Base-by-base conservation (phyloP, 306 rosid genomes). In the Begonia loranthoides region DNA sequence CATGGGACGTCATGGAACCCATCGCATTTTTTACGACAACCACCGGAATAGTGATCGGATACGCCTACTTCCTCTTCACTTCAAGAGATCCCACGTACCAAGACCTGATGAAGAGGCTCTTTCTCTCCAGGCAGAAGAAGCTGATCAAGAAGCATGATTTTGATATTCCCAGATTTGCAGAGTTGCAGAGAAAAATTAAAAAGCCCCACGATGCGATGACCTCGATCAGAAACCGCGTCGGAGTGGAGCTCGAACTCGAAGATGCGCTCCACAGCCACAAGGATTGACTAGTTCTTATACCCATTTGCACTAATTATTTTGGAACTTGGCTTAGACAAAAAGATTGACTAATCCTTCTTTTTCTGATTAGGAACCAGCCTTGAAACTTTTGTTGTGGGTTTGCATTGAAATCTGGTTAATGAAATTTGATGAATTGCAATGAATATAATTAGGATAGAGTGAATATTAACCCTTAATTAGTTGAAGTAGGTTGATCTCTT, bases 1-100 rank as follows among this genome's bases (percentile, higher is more conserved):
- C 99, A 21, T 92, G 99, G 99, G 99, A 92, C 53, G 84, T 92
- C 14, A 84, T 92, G 96, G 99, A 87, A 55, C 99, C 99, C 13
- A 69, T 92, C 14, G 78, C 99, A 14, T 92, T 76, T 66, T 92
- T 86, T 52, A 60, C 87, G 22, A 87, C 99, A n/a, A 12, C 82
- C 8, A 38, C 75, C 19, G 85, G 96, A 61, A 56, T 92, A 56
- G 80, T 87, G 22, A 57, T 87, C n/a, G 87, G 99, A 43, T 92
- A 92, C 71, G 80, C 89, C 28, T 92, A 92, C 85, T 92, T 87
- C 41, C 53, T 92, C 14, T 34, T 78, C 70, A 92, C 99, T 56
- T 83, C 94, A 45, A 80, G 99, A 53, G 99, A 86, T 75, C 99
- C 94, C 15, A 76, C 93, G 13, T 92, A 92, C 79, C 94, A 73